A percentile compares a stretch with the other conserved stretches of the same genome.
These are phyloP conservation scores for Globisporangium nagaii DNA, from an alignment of 352 stramenopile species.

Conservation along the genomic window DNA sequence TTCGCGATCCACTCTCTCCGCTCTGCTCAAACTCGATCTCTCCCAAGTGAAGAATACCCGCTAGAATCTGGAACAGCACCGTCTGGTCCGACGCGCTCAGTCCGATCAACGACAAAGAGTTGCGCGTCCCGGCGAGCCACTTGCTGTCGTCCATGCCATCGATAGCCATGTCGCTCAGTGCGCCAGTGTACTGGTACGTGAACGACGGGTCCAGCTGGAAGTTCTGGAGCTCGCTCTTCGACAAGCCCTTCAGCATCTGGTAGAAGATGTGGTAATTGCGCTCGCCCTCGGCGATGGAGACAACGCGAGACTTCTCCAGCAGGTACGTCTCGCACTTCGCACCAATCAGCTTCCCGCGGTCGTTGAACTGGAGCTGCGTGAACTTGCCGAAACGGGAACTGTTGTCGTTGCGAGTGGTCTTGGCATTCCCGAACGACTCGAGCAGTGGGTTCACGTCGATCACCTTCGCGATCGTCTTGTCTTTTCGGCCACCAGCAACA, in stretches of 20 bases:
- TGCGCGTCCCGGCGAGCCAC: conserved; percentile 75
- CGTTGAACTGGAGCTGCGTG: conserved; percentile 86
- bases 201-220: conserved; percentile 59
- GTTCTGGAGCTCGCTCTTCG: conserved; percentile 42
- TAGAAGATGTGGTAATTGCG: conserved; percentile 99
- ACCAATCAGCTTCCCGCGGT: conserved; percentile 70
- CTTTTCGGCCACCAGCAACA: conserved; percentile 75
- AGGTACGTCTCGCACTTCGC: conserved; percentile 93
- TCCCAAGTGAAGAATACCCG: conserved; percentile 94
- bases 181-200: conserved; percentile 72
- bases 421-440: conserved; percentile 93
- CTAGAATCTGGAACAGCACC: conserved; percentile 78
- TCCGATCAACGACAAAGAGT: conserved; percentile 76
- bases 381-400: conserved; percentile 90
- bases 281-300: conserved; percentile 93
- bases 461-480: conserved; percentile 88
- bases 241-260: conserved; percentile 81
- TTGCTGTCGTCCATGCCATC: conserved; percentile 82
- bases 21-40: conserved; percentile 90
- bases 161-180: conserved; percentile 73
- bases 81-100: conserved; percentile 49
- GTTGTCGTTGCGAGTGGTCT: conserved; percentile 93
- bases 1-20: conserved; percentile 66
- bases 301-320: conserved; percentile 95
- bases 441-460: conserved; percentile 91